These are phyloP conservation scores for Orbilia blumenaviensis DNA, from an alignment of 2,329 filamentous ascomycete species.

Conservation along the genomic window DNA sequence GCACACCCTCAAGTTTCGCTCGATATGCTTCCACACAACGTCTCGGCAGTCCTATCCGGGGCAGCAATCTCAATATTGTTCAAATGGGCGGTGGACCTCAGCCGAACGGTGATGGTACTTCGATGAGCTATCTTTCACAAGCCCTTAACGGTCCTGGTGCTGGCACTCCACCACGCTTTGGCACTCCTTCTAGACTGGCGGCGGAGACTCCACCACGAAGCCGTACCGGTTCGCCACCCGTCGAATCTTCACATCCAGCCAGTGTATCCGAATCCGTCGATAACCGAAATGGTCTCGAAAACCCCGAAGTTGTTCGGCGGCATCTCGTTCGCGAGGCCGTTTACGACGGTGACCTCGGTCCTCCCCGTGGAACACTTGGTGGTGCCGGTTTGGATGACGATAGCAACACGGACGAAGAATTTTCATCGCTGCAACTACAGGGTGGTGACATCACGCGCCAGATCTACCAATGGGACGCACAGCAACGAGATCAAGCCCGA, in stretches of 20 bases:
- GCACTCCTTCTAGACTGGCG: conserved; percentile 68
- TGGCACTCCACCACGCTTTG: conserved; percentile 74
- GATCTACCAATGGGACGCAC: conserved; percentile 96
- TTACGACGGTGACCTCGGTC: conserved; percentile 61
- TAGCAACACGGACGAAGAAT: conserved; percentile 66
- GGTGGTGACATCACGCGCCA: conserved; percentile 93
- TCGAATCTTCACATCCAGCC: conserved; percentile 64
- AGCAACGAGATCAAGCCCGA: conserved; percentile 72
- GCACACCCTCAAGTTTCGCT: conserved; percentile 33
- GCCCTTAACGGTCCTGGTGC: conserved; percentile 67
- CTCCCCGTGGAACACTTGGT: conserved; percentile 58
- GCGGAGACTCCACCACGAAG: conserved; percentile 59
- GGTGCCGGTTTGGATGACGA: conserved; percentile 68
- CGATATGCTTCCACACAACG: conserved; percentile 35
- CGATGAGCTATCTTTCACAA: conserved; percentile 76
- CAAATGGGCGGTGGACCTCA: conserved; percentile 36
- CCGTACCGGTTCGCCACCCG: conserved; percentile 64
- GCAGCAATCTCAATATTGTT: conserved; percentile 40
- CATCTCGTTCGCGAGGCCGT: conserved; percentile 73
- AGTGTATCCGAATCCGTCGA: conserved; percentile 88
- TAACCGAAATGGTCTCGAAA: conserved; percentile 76
- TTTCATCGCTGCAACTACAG: conserved; percentile 90
- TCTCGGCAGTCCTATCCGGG: conserved; percentile 43
- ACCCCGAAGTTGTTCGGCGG: conserved; percentile 88
- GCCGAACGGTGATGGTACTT: conserved; percentile 12